Conservation (phyloP, 495 filamentous ascomycete species). For the Oidiodendron maius region DNA sequence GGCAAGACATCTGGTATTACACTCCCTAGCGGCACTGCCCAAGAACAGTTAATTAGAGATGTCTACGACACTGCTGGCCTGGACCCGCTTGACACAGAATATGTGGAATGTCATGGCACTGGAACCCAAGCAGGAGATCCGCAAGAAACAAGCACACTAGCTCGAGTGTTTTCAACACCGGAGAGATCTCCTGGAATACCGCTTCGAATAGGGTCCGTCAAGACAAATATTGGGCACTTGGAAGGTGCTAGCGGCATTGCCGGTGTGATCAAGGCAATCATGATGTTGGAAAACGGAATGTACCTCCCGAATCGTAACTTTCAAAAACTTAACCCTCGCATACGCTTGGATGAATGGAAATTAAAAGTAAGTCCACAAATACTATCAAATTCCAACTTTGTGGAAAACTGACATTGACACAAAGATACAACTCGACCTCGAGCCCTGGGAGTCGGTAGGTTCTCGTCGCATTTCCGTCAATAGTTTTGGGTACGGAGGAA, state of each 20-base stretch:
- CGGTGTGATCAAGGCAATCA: slow-evolving; percentile 48
- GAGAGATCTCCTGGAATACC: neutral
- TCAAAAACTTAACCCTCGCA: slow-evolving; percentile 40
- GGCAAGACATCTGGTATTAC: slow-evolving; percentile 54
- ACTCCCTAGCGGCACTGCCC: slow-evolving; percentile 49
- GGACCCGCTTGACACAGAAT: slow-evolving; percentile 25
- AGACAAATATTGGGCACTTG: slow-evolving; percentile 54
- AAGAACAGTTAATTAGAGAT: slow-evolving; percentile 33
- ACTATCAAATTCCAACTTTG: neutral
- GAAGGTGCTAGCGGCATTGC: slow-evolving; percentile 53
- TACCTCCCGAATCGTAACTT: slow-evolving; percentile 44
- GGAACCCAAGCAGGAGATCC: slow-evolving; percentile 54
- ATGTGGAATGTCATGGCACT: slow-evolving; percentile 35
- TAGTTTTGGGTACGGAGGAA: slow-evolving; percentile 38
- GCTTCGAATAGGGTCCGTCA: slow-evolving; percentile 41
- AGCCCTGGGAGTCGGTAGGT: neutral
- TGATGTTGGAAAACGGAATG: slow-evolving; percentile 51
- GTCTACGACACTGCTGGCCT: slow-evolving; percentile 30
- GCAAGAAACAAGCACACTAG: slow-evolving; percentile 52
- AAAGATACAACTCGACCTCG: neutral
- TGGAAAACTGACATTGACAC: neutral
- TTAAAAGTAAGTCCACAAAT: slow-evolving; percentile 8
- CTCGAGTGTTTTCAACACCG: slow-evolving; percentile 31
- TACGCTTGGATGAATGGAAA: slow-evolving; percentile 14
- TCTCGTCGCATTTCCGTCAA: neutral